Conservation (phyloP, 192 early-diverging fungal genomes). For the Cladochytrium replicatum region DNA sequence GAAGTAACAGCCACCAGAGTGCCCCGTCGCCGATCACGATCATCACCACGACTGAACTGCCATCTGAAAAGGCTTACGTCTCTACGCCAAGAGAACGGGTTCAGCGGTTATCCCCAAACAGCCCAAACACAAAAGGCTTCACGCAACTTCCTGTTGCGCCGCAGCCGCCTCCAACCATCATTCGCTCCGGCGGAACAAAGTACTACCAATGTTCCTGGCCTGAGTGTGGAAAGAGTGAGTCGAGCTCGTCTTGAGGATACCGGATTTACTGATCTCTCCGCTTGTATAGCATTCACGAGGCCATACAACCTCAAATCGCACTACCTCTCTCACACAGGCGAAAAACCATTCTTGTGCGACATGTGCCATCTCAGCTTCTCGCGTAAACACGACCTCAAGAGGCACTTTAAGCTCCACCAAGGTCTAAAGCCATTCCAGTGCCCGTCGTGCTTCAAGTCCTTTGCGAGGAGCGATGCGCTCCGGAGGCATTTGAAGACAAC, state of each 20-base stretch:
- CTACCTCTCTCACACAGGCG: constrained; percentile 53
- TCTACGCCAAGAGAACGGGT: no score
- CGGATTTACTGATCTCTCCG: not conserved
- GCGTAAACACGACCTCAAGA: constrained; percentile 84
- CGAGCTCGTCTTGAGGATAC: not conserved
- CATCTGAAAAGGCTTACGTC: no score
- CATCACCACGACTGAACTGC: no score
- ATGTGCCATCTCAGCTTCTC: constrained; percentile 72
- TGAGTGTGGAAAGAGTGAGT: constrained; percentile 31
- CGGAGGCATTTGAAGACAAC: constrained; percentile 23
- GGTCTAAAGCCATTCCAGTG: constrained; percentile 30
- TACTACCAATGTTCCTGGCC: constrained; percentile 35
- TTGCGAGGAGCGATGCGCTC: constrained; percentile 32
- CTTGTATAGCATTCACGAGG: constrained; percentile 35
- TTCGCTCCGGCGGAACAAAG: no score
- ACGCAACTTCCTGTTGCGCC: no score
- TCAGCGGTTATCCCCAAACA: no score
- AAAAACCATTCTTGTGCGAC: constrained; percentile 53
- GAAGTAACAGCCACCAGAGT: no score
- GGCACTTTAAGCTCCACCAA: constrained; percentile 43
- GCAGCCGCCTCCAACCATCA: no score
- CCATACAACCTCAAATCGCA: constrained; percentile 65
- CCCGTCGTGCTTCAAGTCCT: constrained; percentile 24
- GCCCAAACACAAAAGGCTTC: no score
- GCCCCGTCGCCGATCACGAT: no score